Percentiles rank a stretch among this genome's conserved stretches.
These are phyloP conservation scores for Diplosphaera chodatii DNA, from an alignment of 139 green algal genomes.

Conservation along the genomic window DNA sequence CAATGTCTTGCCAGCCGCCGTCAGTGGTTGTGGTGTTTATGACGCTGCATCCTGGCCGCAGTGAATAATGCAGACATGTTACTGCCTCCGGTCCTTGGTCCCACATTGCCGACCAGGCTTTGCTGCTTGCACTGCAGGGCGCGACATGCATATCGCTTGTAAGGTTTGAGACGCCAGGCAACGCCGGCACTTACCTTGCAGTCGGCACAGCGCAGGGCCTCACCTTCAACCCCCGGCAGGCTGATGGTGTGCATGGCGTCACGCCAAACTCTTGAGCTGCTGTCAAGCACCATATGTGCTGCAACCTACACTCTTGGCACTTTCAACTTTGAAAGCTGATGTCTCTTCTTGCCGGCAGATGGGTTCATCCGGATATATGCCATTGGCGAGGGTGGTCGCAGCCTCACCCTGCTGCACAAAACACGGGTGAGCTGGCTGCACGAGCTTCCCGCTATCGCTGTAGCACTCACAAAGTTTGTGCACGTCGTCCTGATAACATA, in stretches of 20 bases:
- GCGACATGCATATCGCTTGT: constrained; percentile 68
- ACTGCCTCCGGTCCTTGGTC: no score
- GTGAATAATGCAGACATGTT: no score
- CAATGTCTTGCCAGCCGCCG: no score
- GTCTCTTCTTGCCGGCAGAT: constrained; percentile 33
- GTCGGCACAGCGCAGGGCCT: constrained; percentile 80
- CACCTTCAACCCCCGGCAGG: constrained; percentile 74
- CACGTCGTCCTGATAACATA: no score
- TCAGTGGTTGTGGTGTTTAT: no score
- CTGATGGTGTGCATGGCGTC: constrained; percentile 36
- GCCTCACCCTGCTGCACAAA: constrained; percentile 85
- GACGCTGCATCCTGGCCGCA: no score
- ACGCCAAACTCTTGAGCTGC: no score
- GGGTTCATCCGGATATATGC: constrained; percentile 76
- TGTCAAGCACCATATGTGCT: no score
- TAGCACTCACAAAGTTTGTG: no score
- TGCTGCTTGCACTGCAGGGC: not conserved
- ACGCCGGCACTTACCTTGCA: constrained; percentile 51
- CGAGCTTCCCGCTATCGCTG: constrained; percentile 14
- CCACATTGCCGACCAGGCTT: no score
- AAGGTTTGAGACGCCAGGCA: constrained; percentile 39
- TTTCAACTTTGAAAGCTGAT: no score
- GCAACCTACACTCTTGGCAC: no score
- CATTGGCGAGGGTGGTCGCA: constrained; percentile 55
- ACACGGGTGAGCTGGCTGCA: constrained; percentile 58